Conservation (phyloP, 306 rosid genomes). For the Elaeagnus macrophylla region DNA sequence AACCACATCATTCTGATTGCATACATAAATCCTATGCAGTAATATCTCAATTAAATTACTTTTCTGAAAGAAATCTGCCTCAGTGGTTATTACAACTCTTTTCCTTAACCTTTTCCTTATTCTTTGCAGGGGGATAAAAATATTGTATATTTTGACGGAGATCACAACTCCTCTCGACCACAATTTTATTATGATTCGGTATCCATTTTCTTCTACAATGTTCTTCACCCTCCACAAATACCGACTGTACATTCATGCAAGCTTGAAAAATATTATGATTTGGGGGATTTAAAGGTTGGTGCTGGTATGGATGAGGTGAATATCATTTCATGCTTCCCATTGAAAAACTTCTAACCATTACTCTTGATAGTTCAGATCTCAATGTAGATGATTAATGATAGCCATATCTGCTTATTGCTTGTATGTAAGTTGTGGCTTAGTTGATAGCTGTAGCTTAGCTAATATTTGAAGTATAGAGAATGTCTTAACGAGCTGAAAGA, state of each 20-base stretch:
- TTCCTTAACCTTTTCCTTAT: conserved; percentile 11
- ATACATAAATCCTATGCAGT: conserved; percentile 67
- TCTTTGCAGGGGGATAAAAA: conserved; percentile 78
- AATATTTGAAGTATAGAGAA: neutral
- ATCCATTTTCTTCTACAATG: conserved; percentile 81
- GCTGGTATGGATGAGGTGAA: conserved; percentile 65
- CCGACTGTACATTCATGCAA: conserved; percentile 42
- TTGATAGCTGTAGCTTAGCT: conserved; percentile 1
- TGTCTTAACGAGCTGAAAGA: neutral
- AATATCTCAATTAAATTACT: conserved; percentile 23
- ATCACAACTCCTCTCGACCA: conserved; percentile 96
- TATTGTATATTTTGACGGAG: conserved; percentile 73
- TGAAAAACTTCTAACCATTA: neutral
- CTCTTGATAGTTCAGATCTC: neutral
- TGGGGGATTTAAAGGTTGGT: conserved; percentile 60
- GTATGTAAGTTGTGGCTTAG: neutral
- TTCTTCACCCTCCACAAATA: conserved; percentile 69
- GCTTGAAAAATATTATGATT: conserved; percentile 64
- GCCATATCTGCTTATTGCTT: neutral
- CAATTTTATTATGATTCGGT: conserved; percentile 81
- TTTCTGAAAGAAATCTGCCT: conserved; percentile 1
- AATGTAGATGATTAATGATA: neutral
- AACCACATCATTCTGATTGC: conserved; percentile 70
- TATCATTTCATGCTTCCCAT: conserved; percentile 4
- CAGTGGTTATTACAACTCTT: conserved; percentile 7